A percentile compares a stretch with the other conserved stretches of the same genome.
Conservation (phyloP, 2,329 filamentous ascomycete species). For the Cytospora piceicola region DNA sequence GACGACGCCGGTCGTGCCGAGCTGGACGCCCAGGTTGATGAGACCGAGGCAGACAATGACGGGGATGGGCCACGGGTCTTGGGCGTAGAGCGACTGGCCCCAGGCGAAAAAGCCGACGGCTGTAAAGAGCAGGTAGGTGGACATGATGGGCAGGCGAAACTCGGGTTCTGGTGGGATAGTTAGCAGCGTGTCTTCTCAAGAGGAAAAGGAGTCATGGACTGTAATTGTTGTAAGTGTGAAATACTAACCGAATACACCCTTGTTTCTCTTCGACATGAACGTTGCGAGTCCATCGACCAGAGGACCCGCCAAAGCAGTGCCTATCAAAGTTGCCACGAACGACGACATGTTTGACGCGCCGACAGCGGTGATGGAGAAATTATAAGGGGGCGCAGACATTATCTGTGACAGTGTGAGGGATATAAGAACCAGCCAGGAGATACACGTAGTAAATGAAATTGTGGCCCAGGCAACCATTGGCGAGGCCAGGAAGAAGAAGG, state of each 20-base stretch:
- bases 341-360: slow-evolving; percentile 41
- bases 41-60: slow-evolving; percentile 42
- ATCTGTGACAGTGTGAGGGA: slow-evolving; percentile 42
- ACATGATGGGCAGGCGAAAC: slow-evolving; percentile 45
- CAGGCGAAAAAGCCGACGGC: slow-evolving; percentile 44
- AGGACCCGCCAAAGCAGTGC: slow-evolving; percentile 40
- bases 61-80: slow-evolving; percentile 37
- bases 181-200: background rate
- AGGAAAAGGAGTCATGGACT: too few relatives aligned
- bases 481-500: slow-evolving; percentile 42
- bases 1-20: slow-evolving; percentile 43
- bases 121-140: slow-evolving; percentile 41
- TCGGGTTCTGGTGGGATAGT: slow-evolving; percentile 38
- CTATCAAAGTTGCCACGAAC: slow-evolving; percentile 42
- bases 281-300: slow-evolving; percentile 42
- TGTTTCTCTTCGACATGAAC: slow-evolving; percentile 41
- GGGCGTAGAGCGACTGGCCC: slow-evolving; percentile 34
- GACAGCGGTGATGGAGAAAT: slow-evolving; percentile 41
- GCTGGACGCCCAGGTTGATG: slow-evolving; percentile 42
- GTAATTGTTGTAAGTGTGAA: background rate
- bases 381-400: slow-evolving; percentile 43
- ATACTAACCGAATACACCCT: slow-evolving; percentile 40
- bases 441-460: slow-evolving; percentile 44
- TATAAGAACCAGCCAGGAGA: slow-evolving; percentile 40
- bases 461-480: slow-evolving; percentile 45